Base-by-base conservation (phyloP, 2,329 filamentous ascomycete genomes). In the Didymella keratinophila region DNA sequence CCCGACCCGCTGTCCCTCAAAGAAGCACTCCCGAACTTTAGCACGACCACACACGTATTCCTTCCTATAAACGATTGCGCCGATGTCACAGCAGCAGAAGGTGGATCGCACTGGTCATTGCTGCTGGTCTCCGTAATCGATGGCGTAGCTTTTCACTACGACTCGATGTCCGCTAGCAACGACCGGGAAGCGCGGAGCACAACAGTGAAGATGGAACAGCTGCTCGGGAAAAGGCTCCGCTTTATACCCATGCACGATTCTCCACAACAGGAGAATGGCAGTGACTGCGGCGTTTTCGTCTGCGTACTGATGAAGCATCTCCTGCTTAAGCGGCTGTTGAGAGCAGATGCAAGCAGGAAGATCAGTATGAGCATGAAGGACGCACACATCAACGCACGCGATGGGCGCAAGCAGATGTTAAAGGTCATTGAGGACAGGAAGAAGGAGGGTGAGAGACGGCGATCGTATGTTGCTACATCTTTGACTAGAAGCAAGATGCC, bases 261-360 rank as follows among this genome's bases (percentile, higher is more conserved):
- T 10, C 95, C 95, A 0, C 90, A 96, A 70, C 95, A 99, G 76
- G 89, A 93, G 67, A 98, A 98, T 67, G 88, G 90, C 25, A 94
- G 87, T 72, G 95, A 99, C 78, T 99, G 95, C 69, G 95, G 95
- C 18, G 92, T 99, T 0, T 98, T 93, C 76, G 95, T 99, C 3
- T 98, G 95, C 76, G 86, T 98, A 65, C 85, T 94, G 62, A 99
- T 99, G 93, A 88, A 93, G 47, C 91, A 97, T 78, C 80, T 99
- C n/a, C 84, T 99, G 18, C 82, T 97, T 49, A 93, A 93, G 78
- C 84, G 91, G 56, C 82, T 99, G 23, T 80, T 99, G 57, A 86
- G 85, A 65, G 92, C 91, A 9, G 90, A 92, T 71, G 88, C 90
- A 2, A 86, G 87, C 62, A 88, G 94, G 76, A 97, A 96, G 79